phyloP scores from a whole-genome alignment of 225 moss, liverwort and hornwort species.

The Polytrichum commune region DNA sequence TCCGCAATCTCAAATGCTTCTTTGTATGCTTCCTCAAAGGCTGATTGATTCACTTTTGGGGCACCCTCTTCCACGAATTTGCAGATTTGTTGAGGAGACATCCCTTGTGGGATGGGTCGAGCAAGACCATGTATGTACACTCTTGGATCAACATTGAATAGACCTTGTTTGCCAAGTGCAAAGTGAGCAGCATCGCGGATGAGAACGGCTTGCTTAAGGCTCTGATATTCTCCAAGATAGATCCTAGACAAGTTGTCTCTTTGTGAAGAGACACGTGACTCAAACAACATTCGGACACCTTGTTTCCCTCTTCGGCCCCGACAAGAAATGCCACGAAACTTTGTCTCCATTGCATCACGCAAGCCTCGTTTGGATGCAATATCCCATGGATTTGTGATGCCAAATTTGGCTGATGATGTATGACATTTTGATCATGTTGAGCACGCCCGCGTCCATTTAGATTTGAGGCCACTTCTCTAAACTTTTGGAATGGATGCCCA shows the following conservation, averaged over 20 bases:
- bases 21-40: background rate
- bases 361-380: too few species aligned
- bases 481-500: background rate
- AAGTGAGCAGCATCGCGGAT: background rate
- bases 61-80: background rate
- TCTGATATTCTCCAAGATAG: background rate
- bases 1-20: too few species aligned
- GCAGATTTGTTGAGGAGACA: background rate
- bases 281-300: background rate
- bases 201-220: background rate
- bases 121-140: background rate
- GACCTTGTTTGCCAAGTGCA: background rate
- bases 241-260: background rate
- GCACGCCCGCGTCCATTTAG: background rate
- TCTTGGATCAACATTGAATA: background rate
- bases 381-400: too few species aligned
- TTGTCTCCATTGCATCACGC: too few species aligned
- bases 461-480: background rate
- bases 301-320: background rate
- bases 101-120: background rate
- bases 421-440: background rate
- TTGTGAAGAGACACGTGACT: background rate
- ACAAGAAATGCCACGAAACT: background rate
- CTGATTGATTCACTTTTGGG: background rate
- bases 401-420: too few species aligned